Percentiles rank a stretch among this genome's conserved stretches.
Evolutionary conservation across 1,139 yeast species (phyloP).

Genomic region (Candida frijolesensis): DNA sequence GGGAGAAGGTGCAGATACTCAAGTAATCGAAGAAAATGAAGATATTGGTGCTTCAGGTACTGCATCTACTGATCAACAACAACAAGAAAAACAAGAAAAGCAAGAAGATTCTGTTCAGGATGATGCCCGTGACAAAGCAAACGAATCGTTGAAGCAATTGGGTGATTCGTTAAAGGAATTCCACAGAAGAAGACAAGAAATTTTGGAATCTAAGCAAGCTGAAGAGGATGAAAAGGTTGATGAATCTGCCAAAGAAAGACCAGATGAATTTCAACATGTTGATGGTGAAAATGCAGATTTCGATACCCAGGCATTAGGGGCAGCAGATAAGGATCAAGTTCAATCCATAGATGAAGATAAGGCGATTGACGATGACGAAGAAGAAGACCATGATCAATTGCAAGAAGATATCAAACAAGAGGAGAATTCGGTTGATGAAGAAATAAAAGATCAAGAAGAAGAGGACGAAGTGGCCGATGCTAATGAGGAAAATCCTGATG

Average conservation of each 20-base stretch:
- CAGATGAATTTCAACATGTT: constrained; percentile 90
- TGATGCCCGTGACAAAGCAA: constrained; percentile 69
- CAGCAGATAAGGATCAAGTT: constrained; percentile 79
- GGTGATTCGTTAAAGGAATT: constrained; percentile 92
- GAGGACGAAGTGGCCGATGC: constrained; percentile 23
- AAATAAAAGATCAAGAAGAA: constrained; percentile 15
- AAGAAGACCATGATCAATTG: constrained; percentile 19
- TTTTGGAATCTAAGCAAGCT: constrained; percentile 61
- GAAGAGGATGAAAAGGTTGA: constrained; percentile 39
- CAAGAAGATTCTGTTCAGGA: constrained; percentile 46
- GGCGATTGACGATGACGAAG: constrained; percentile 79
- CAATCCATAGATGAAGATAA: constrained; percentile 79
- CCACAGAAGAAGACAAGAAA: constrained; percentile 88
- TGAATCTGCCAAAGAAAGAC: constrained; percentile 57
- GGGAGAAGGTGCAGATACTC: constrained; percentile 79
- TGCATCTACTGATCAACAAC: constrained; percentile 47
- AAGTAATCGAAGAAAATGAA: constrained; percentile 65
- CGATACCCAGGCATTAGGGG: constrained; percentile 91
- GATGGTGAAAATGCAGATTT: constrained; percentile 76
- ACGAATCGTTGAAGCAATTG: constrained; percentile 78
- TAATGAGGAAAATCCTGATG: constrained; percentile 30
- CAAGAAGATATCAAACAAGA: constrained; percentile 26
- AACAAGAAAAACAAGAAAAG: constrained; percentile 30
- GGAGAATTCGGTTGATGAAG: constrained; percentile 24
- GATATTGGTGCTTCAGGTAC: constrained; percentile 72